Conservation (phyloP, 306 rosid genomes). For the Prunus campanulata region DNA sequence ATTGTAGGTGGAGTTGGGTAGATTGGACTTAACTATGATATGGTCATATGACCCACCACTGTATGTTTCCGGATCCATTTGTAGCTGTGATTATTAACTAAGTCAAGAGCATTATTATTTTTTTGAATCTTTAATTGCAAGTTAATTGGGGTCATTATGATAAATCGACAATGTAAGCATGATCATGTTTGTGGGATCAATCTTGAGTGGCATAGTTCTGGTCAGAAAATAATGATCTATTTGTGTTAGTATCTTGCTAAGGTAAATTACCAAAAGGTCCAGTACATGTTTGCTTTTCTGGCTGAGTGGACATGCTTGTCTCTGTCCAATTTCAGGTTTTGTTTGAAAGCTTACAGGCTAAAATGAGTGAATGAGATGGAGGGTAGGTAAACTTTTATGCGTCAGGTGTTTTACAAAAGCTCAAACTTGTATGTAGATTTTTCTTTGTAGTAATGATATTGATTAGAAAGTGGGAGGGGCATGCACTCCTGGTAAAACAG, state of each 20-base stretch:
- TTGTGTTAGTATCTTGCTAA: not conserved
- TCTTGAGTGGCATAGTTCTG: not conserved
- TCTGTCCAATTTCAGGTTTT: too few species aligned
- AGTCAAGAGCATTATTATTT: constrained; percentile 5
- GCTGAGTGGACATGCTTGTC: not conserved
- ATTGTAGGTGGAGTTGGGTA: constrained; percentile 43
- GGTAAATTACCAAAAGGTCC: not conserved
- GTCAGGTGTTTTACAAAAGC: not conserved
- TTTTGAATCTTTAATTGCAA: not conserved
- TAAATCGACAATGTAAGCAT: not conserved
- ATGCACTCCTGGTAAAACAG: too few species aligned
- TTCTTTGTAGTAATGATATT: not conserved
- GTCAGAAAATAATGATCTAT: not conserved
- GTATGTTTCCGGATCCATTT: constrained; percentile 31
- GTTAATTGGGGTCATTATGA: not conserved
- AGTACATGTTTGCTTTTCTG: not conserved
- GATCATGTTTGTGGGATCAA: constrained; percentile 10
- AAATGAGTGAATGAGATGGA: not conserved
- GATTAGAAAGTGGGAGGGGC: not conserved
- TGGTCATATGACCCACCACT: constrained; percentile 32
- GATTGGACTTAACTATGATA: constrained; percentile 18
- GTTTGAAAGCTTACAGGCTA: too few species aligned
- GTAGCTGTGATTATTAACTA: constrained; percentile 10
- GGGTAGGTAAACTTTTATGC: constrained; percentile 8
- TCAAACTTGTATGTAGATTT: not conserved